These are phyloP conservation scores for Hsuehochloa calcarea DNA, from an alignment of 176 grass and related monocot species.

Conservation along the genomic window DNA sequence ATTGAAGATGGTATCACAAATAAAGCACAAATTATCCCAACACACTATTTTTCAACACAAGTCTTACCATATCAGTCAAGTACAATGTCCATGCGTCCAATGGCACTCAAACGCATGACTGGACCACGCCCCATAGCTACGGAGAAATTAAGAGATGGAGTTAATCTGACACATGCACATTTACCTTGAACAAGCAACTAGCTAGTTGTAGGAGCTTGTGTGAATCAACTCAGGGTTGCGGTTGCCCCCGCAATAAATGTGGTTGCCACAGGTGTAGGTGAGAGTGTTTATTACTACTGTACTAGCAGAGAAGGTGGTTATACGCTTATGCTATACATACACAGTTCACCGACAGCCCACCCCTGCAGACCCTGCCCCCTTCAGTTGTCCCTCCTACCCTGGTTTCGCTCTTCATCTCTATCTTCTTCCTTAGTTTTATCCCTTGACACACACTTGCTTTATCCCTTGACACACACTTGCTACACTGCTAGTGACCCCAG, in stretches of 20 bases:
- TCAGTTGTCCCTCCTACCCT: conserved; percentile 26
- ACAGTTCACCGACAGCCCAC: conserved; percentile 75
- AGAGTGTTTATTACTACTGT: conserved; percentile 67
- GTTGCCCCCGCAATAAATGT: conserved; percentile 67
- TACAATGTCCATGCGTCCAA: conserved; percentile 15
- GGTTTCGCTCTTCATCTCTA: conserved; percentile 20
- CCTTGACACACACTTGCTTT: conserved; percentile 22
- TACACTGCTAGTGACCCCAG: conserved; percentile 31
- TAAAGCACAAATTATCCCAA: background rate
- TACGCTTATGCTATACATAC: background rate
- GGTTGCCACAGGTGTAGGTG: conserved; percentile 67
- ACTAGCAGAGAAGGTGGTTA: conserved; percentile 58
- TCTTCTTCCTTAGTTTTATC: background rate
- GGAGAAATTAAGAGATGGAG: background rate
- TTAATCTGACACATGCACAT: conserved; percentile 29
- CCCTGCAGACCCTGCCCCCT: conserved; percentile 33
- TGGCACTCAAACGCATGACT: conserved; percentile 28
- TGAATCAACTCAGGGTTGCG: conserved; percentile 43
- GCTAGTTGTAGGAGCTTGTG: background rate
- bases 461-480: conserved; percentile 22
- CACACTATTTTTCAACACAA: background rate
- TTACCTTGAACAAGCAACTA: conserved; percentile 30
- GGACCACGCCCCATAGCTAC: conserved; percentile 10
- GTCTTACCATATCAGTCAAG: conserved; percentile 26
- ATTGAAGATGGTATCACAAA: background rate